Percentiles rank a stretch among this genome's conserved stretches.
phyloP scores from a whole-genome alignment of 2,329 filamentous ascomycete genomes.

The Aureobasidium sp. region DNA sequence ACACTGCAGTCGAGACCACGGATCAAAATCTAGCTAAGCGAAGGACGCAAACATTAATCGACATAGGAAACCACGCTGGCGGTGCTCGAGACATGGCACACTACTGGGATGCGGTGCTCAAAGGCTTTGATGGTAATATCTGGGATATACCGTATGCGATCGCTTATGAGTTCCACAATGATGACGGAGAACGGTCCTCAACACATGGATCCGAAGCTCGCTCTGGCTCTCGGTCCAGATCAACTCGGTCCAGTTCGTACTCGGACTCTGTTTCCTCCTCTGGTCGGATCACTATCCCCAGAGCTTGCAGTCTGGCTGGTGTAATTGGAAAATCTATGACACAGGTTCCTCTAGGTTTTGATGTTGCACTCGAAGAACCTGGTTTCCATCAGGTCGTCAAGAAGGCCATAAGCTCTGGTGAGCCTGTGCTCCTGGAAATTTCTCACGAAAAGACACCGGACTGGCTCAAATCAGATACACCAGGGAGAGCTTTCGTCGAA shows the following conservation, averaged over 20 bases:
- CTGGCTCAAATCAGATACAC: neutral
- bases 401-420: slow-evolving; percentile 2
- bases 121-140: slow-evolving; percentile 9
- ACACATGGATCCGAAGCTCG: neutral
- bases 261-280: neutral
- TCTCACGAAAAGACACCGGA: neutral
- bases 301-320: slow-evolving; percentile 6
- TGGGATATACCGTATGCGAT: slow-evolving; percentile 13
- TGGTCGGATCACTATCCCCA: neutral
- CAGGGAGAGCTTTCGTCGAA: slow-evolving; percentile 22
- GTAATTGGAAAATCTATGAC: slow-evolving; percentile 3
- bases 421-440: neutral
- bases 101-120: slow-evolving; percentile 8
- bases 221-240: neutral
- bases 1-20: slow-evolving; percentile 11
- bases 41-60: slow-evolving; percentile 8
- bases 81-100: slow-evolving; percentile 1
- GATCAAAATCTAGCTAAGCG: slow-evolving; percentile 1
- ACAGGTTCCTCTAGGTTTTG: neutral
- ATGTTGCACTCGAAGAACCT: neutral
- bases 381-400: slow-evolving; percentile 1
- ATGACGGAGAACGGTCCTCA: slow-evolving; percentile 5
- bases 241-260: neutral
- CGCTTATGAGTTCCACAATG: slow-evolving; percentile 9
- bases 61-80: slow-evolving; percentile 2